These are phyloP conservation scores for Tilletiaria anomala DNA, from an alignment of 1,284 basidiomycete genomes.

Conservation along the genomic window DNA sequence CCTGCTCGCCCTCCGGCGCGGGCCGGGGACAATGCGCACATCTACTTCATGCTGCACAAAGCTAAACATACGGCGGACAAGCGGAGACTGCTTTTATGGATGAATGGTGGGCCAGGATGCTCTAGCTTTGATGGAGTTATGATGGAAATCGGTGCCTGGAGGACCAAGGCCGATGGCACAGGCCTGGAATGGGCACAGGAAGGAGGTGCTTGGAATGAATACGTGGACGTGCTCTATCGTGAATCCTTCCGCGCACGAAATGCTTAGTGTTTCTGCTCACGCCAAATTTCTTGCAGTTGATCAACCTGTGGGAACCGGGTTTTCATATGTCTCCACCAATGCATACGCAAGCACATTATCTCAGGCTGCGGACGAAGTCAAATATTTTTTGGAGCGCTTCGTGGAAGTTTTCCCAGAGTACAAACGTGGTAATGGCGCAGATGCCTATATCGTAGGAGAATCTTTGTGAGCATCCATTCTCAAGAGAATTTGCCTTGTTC, in stretches of 20 bases:
- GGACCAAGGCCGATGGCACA: constrained; percentile 52
- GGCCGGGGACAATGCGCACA: constrained; percentile 49
- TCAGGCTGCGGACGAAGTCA: constrained; percentile 65
- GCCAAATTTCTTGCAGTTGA: constrained; percentile 54
- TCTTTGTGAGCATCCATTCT: too few relatives aligned
- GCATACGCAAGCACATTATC: constrained; percentile 54
- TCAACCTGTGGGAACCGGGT: constrained; percentile 89
- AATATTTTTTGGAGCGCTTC: constrained; percentile 73
- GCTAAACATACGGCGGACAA: constrained; percentile 72
- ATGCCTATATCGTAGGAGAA: constrained; percentile 38
- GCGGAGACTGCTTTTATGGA: constrained; percentile 84
- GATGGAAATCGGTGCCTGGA: constrained; percentile 91
- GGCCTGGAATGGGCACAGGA: constrained; percentile 53
- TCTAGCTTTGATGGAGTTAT: constrained; percentile 92
- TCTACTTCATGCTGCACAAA: constrained; percentile 81
- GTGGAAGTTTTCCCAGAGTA: constrained; percentile 85
- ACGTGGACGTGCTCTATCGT: constrained; percentile 89
- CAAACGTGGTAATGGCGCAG: constrained; percentile 56
- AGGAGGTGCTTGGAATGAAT: constrained; percentile 96
- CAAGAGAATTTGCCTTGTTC: too few relatives aligned
- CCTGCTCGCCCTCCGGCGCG: constrained; percentile 6
- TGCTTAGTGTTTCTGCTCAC: not conserved
- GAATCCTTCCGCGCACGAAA: constrained; percentile 32
- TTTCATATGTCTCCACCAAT: constrained; percentile 74
- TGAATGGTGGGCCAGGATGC: constrained; percentile 92